Evolutionary conservation across 805 yeast species (phyloP).

Genomic region (Saturnispora silvae): DNA sequence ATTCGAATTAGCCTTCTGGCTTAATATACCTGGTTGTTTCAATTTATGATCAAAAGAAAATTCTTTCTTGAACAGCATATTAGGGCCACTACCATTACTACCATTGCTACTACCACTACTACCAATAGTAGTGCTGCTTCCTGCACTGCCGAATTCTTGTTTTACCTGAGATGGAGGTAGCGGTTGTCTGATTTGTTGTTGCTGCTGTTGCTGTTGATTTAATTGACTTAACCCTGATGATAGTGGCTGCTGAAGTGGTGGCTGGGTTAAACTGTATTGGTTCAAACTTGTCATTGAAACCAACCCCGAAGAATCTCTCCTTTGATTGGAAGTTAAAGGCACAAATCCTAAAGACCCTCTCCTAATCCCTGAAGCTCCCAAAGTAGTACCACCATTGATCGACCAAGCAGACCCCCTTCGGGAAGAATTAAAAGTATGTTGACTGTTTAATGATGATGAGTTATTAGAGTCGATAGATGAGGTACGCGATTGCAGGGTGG

Average conservation of each 20-base stretch:
- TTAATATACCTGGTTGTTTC: too few species aligned
- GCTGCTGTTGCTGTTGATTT: background rate
- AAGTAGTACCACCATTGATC: too few species aligned
- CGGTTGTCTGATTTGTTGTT: background rate
- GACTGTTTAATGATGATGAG: constrained; percentile 5
- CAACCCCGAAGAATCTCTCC: constrained; percentile 9
- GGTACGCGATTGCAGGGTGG: constrained; percentile 10
- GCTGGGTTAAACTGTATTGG: constrained; percentile 7
- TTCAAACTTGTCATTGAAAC: constrained; percentile 9
- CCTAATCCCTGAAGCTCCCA: background rate
- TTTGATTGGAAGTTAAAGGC: constrained; percentile 3
- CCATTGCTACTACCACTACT: too few species aligned
- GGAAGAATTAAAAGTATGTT: too few species aligned
- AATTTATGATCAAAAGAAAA: constrained; percentile 20
- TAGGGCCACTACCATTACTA: too few species aligned
- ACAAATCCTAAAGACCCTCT: constrained; percentile 7
- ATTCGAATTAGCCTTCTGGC: background rate
- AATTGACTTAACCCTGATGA: background rate
- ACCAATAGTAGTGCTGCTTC: too few species aligned
- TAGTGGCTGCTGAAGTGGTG: constrained; percentile 1
- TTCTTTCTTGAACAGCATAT: constrained; percentile 21
- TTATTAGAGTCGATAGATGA: constrained; percentile 12
- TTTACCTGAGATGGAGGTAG: background rate
- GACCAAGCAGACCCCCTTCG: constrained; percentile 12
- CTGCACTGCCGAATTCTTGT: background rate